These are phyloP conservation scores for Cymodocea nodosa DNA, from an alignment of 116 monocot genomes.

Conservation along the genomic window DNA sequence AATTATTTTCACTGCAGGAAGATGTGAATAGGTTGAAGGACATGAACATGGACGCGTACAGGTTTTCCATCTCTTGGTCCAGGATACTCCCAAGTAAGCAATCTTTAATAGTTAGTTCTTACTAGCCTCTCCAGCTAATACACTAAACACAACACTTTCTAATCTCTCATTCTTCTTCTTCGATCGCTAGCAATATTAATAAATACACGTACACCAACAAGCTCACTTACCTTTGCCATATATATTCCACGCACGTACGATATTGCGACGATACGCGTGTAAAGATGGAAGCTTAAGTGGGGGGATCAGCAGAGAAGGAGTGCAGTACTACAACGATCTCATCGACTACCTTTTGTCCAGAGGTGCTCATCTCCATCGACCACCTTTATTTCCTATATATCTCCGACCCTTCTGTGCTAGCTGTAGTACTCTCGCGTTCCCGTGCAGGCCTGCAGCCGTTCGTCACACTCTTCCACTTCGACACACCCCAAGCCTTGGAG, in stretches of 20 bases:
- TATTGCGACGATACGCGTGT: too few species aligned
- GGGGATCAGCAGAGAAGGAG: slow-evolving; percentile 39
- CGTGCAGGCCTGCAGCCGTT: slow-evolving; percentile 28
- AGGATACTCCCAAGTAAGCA: slow-evolving; percentile 17
- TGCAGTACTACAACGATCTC: slow-evolving; percentile 43
- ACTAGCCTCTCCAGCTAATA: too few species aligned
- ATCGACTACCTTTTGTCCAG: slow-evolving; percentile 39
- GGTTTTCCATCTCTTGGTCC: slow-evolving; percentile 18
- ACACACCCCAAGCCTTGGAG: slow-evolving; percentile 36
- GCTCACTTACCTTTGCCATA: too few species aligned
- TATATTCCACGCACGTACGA: too few species aligned
- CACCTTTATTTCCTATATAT: background rate
- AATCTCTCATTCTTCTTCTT: too few species aligned
- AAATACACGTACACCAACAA: too few species aligned
- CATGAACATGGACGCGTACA: slow-evolving; percentile 15
- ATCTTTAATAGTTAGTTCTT: too few species aligned
- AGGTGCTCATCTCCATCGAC: slow-evolving; percentile 7
- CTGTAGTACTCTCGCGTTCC: background rate
- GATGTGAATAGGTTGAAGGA: slow-evolving; percentile 7
- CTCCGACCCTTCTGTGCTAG: too few species aligned
- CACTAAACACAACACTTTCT: too few species aligned
- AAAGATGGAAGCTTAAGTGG: slow-evolving; percentile 50
- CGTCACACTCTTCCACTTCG: slow-evolving; percentile 31
- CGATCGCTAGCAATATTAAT: too few species aligned
- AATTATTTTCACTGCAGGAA: slow-evolving; percentile 4